Evolutionary conservation across 2,329 filamentous ascomycete genomes (phyloP), one percentile per base, ranked within the genome.

Genomic region (Cordyceps javanica): DNA sequence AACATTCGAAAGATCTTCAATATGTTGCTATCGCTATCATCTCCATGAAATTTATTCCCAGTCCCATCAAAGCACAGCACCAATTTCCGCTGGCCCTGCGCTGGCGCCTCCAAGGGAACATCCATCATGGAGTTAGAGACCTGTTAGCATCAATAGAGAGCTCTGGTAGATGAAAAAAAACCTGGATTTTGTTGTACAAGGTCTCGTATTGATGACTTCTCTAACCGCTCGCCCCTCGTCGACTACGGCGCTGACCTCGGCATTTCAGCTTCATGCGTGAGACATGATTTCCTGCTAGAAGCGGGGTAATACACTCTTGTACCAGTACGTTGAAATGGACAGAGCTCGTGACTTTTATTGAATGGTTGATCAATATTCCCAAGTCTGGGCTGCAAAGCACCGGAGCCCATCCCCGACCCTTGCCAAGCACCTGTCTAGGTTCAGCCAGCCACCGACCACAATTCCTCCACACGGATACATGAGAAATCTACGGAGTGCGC

Each of bases 1-100:
- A 89, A 72, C 78, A 88, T 87, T 38, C 85, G 79, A 62, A 86
- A 89, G 11, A 89, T 87, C 65, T 89, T 89, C 60, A 89, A 72
- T 63, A 89, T 85, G 55, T 85, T 85, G 67, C 80, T 84, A 62
- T 86, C 82, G 42, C 79, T 83, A 13, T 84, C 82, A 53, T 85
- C 81, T 10, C 83, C 82, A 44, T 81, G 77, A 60, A 86, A 86
- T 60, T 84, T 85, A 64, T 86, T 86, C 0, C 82, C 83, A 0
- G 83, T 86, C 5, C 83, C 83, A 53, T 86, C 83, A 55, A 86
- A 86, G 63, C 83, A 86, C 1, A 86, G 70, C 10, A 86, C 75
- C 14, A 85, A 75, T 64, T 84, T 85, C 3, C 67, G 63, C 3
- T 68, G 63, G 19, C 63, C 63, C 3, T 3, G 26, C 5, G 5